These are phyloP conservation scores for Cercospora citrullina DNA, from an alignment of 2,329 filamentous ascomycete genomes.

Conservation along the genomic window DNA sequence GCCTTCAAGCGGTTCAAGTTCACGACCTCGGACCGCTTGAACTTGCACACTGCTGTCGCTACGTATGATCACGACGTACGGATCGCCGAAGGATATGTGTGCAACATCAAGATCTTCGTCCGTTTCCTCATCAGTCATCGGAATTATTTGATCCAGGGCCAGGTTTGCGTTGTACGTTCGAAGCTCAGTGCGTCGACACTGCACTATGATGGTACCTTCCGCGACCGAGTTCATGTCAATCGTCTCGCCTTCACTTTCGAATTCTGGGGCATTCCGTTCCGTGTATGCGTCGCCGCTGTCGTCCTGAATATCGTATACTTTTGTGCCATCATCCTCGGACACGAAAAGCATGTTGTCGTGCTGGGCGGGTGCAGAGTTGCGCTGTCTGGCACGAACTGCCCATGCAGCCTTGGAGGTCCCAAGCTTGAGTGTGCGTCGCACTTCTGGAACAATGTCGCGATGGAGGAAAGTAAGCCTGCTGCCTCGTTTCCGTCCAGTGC, in stretches of 20 bases:
- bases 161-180: conserved; percentile 92
- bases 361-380: neutral
- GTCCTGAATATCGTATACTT: conserved; percentile 30
- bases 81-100: conserved; percentile 81
- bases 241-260: conserved; percentile 85
- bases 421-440: conserved; percentile 69
- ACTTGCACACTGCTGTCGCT: conserved; percentile 81
- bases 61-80: conserved; percentile 77
- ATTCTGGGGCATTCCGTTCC: conserved; percentile 76
- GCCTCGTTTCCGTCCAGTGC: conserved; percentile 64
- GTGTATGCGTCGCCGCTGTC: conserved; percentile 27
- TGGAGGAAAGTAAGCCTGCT: conserved; percentile 75
- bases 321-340: conserved; percentile 34
- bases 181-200: conserved; percentile 82
- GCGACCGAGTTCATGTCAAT: conserved; percentile 82
- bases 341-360: conserved; percentile 36
- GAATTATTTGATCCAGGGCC: conserved; percentile 84
- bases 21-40: conserved; percentile 70
- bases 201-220: conserved; percentile 77
- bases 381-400: conserved; percentile 59
- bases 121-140: conserved; percentile 87
- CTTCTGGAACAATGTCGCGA: conserved; percentile 71
- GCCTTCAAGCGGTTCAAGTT: conserved; percentile 54
- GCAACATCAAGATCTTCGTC: conserved; percentile 76
- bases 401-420: conserved; percentile 75